A percentile compares a stretch with the other conserved stretches of the same genome.
Evolutionary conservation across 2,329 filamentous ascomycete genomes (phyloP).

Genomic region (Monilinia laxa): DNA sequence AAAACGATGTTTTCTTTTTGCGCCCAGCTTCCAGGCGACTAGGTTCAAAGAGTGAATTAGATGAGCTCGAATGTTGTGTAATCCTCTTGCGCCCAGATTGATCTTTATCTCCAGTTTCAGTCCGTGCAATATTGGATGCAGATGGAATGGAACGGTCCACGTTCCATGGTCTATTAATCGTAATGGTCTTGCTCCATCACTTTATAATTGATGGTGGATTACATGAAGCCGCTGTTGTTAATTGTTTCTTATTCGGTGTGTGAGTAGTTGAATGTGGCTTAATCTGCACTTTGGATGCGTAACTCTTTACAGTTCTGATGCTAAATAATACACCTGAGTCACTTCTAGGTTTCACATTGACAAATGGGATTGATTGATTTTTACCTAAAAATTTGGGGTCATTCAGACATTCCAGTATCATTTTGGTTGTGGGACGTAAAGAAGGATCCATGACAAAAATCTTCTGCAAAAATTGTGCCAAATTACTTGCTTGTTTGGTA

Average conservation of each 20-base stretch:
- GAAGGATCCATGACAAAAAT: not conserved
- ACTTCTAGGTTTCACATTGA: not conserved
- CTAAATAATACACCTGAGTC: not conserved
- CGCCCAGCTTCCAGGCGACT: no score
- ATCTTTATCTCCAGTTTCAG: no score
- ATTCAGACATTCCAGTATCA: not conserved
- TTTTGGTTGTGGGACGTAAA: not conserved
- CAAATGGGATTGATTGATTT: not conserved
- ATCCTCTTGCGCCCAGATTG: no score
- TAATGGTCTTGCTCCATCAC: not conserved
- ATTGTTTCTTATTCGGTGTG: not conserved
- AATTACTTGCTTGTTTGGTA: not conserved
- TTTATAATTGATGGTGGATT: not conserved
- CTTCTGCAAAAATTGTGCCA: not conserved
- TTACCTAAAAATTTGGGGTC: not conserved
- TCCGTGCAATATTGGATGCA: no score
- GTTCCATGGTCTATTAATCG: not conserved
- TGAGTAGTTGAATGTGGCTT: not conserved
- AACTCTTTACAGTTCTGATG: not conserved
- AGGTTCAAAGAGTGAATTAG: no score
- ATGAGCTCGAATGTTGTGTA: no score
- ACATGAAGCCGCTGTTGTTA: not conserved
- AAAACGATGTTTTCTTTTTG: no score
- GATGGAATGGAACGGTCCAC: no score
- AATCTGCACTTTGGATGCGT: not conserved